Evolutionary conservation across 164 flowering plant species (phyloP).

Genomic region (Chimonanthus salicifolius): DNA sequence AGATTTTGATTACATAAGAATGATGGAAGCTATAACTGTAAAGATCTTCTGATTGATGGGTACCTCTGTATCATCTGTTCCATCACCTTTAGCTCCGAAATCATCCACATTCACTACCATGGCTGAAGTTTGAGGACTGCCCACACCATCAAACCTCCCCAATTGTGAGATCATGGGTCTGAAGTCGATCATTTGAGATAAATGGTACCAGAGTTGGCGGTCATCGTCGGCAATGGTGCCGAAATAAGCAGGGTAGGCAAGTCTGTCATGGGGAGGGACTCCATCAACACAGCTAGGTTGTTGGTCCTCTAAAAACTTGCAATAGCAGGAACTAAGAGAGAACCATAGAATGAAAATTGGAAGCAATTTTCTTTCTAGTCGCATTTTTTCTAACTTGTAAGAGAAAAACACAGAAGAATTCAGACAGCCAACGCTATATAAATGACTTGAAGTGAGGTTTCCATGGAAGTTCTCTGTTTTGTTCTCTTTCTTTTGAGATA

Average conservation of each 20-base stretch:
- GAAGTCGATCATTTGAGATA: slow-evolving; percentile 8
- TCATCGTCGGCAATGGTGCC: slow-evolving; percentile 14
- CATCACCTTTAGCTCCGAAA: slow-evolving; percentile 13
- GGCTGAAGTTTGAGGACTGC: slow-evolving; percentile 1
- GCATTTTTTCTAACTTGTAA: slow-evolving; percentile 12
- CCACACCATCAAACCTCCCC: slow-evolving; percentile 2
- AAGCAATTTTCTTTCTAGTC: slow-evolving; percentile 10
- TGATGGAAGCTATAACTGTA: neutral
- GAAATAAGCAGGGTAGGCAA: slow-evolving; percentile 25
- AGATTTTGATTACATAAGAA: neutral
- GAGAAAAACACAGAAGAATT: slow-evolving; percentile 10
- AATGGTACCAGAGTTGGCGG: slow-evolving; percentile 10
- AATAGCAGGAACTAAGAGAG: slow-evolving; percentile 13
- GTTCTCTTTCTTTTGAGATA: slow-evolving; percentile 15
- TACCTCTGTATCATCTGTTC: slow-evolving; percentile 14
- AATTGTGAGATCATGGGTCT: slow-evolving; percentile 4
- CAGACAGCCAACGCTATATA: slow-evolving; percentile 16
- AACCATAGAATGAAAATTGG: slow-evolving; percentile 13
- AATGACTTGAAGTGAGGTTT: neutral
- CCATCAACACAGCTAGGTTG: slow-evolving; percentile 10
- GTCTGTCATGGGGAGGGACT: slow-evolving; percentile 12
- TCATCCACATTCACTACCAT: slow-evolving; percentile 5
- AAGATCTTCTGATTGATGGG: neutral
- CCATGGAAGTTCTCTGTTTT: slow-evolving; percentile 1
- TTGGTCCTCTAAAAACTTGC: slow-evolving; percentile 16